Base-by-base conservation (phyloP, 2,329 filamentous ascomycete genomes). In the Zasmidium citrigriseum region DNA sequence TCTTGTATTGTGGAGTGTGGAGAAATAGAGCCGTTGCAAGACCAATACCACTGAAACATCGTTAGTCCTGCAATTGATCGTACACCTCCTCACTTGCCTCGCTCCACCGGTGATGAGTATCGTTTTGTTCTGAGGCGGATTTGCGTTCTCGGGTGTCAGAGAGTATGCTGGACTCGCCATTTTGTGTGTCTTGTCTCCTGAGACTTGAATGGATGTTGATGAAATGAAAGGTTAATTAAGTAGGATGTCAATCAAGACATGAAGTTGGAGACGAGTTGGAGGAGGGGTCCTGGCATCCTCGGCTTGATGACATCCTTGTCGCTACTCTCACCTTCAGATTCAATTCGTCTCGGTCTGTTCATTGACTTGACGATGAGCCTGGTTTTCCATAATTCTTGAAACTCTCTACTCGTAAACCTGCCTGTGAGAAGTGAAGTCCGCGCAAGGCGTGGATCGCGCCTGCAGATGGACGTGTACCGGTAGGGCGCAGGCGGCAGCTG, bases 61-160 rank as follows among this genome's bases (percentile, higher is more conserved):
- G 23, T 54, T 2, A 57, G 52, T 44, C 20, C 20, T 14, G 23
- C 20, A 22, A 10, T 46, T 2, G 5, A 48, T 49, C 14, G 14
- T 46, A 14, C 22, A 14, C 4, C 21, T 22, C n/a, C 18, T 27
- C 4, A 44, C 16, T 47, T 60, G 60, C 62, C 58, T 58, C 20
- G 66, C 67, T 24, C 67, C 69, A 41, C 69, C 69, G 7, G 68
- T 71, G 55, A 72, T 71, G 11, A 71, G 57, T 18, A 70, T 67
- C 11, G 68, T 70, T 20, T 61, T 67, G 53, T 66, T 55, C 10
- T 54, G 54, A 4, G 69, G 68, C 4, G 64, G 65, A 24, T 66
- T 68, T 4, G 65, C 63, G 2, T 62, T 67, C 2, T 60, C 52
- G 9, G 56, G 51, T 5, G 65, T 61, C 18, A 72, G 61, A n/a